Base-by-base conservation (phyloP, 768 basidiomycete species). In the Chalciporus chontae region DNA sequence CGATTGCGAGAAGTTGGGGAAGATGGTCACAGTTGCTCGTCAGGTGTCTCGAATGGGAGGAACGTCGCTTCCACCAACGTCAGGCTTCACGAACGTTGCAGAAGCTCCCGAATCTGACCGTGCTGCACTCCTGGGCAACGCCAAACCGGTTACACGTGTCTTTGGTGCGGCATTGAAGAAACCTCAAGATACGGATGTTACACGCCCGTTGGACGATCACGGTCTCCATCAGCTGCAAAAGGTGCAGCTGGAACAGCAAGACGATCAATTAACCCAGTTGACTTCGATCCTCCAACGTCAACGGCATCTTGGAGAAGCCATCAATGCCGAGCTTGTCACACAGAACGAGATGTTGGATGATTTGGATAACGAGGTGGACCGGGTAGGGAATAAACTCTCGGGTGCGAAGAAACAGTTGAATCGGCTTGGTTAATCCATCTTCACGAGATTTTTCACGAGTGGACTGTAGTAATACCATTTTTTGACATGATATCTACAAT, bases 341-440 rank as follows among this genome's bases (percentile, higher is more conserved):
- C 95, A 98, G 66, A 94, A 84, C 56, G 91, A 94, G 61, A 68
- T 94, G 69, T 69, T 98, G 60, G 91, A 96, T 63, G 80, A 83
- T 64, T 71, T 98, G 53, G 75, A 81, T 7, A 68, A 76, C 37
- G 85, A 90, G 14, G 87, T 95, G 27, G 92, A 94, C 64, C 71
- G 71, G 21, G 85, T 88, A 2, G 85, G 85, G 31, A 77, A 76
- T 36, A 94, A 93, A 73, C 75, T 98, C 48, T 78, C 80, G n/a
- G 70, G 73, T 17, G 81, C 93, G 17, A 91, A 87, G 71, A 84
- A 83, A 67, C 84, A 94, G 68, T 65, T 96, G 72, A 90, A 91
- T 61, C 78, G 79, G 68, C 71, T 96, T 52, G 83, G 84, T 43
- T 90, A 48, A 64, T 49, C 21, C 26, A 45, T 48, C 53, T 26